A percentile compares a stretch with the other conserved stretches of the same genome.
These are phyloP conservation scores for Crataegus laevigata DNA, from an alignment of 306 rosid genomes.

Conservation along the genomic window DNA sequence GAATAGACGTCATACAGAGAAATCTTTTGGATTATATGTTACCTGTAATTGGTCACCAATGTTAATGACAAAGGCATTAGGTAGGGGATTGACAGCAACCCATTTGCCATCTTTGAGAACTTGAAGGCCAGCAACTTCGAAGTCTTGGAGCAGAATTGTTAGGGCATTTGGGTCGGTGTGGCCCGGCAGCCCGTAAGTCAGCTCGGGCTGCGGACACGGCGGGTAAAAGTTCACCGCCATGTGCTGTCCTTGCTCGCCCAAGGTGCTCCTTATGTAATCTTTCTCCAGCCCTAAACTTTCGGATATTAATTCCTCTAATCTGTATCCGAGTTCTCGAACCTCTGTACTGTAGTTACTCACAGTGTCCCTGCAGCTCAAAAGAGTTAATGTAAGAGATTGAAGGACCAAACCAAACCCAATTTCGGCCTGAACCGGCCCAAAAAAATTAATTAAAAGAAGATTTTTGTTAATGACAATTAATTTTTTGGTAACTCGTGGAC, in stretches of 20 bases:
- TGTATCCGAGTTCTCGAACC: slow-evolving; percentile 55
- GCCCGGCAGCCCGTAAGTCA: slow-evolving; percentile 82
- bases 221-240: slow-evolving; percentile 96
- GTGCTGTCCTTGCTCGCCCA: slow-evolving; percentile 91
- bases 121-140: slow-evolving; percentile 67
- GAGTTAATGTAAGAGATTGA: neutral
- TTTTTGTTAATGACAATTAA: too few species aligned
- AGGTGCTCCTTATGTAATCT: slow-evolving; percentile 32
- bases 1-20: neutral
- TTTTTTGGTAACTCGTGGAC: neutral
- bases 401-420: neutral
- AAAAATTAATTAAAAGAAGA: too few species aligned
- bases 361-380: slow-evolving; percentile 32
- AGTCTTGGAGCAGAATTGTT: slow-evolving; percentile 77
- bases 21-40: neutral
- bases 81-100: slow-evolving; percentile 72
- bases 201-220: slow-evolving; percentile 84
- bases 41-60: slow-evolving; percentile 91
- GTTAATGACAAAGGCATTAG: slow-evolving; percentile 78
- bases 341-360: slow-evolving; percentile 47
- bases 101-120: slow-evolving; percentile 73
- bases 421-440: neutral
- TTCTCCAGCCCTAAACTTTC: slow-evolving; percentile 79
- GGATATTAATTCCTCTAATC: slow-evolving; percentile 54
- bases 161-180: slow-evolving; percentile 95